phyloP scores from a whole-genome alignment of 768 basidiomycete species.

The Termitomyces sp. region DNA sequence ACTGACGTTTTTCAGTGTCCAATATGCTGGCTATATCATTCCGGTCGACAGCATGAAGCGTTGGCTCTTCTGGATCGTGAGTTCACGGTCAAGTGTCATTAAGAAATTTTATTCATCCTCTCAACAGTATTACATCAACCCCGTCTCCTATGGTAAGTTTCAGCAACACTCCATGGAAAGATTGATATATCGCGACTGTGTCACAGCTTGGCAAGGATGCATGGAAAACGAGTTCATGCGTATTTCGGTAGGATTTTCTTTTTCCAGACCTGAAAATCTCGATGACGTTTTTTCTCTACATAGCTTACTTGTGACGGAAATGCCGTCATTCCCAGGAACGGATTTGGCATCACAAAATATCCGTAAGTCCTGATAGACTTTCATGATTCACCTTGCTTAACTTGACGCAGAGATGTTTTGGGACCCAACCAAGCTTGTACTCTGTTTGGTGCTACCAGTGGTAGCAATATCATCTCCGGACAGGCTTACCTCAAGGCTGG shows the following conservation, averaged over 20 bases:
- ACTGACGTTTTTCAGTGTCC: constrained; percentile 31
- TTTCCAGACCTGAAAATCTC: not conserved
- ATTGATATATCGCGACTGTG: not conserved
- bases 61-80: constrained; percentile 84
- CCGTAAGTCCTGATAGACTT: constrained; percentile 41
- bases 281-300: not conserved
- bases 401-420: constrained; percentile 38
- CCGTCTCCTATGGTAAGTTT: constrained; percentile 60
- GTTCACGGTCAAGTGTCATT: constrained; percentile 21
- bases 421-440: constrained; percentile 78
- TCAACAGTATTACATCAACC: constrained; percentile 74
- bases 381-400: constrained; percentile 10
- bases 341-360: constrained; percentile 52
- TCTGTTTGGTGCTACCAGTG: constrained; percentile 60
- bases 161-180: not conserved
- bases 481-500: constrained; percentile 56
- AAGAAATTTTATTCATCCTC: constrained; percentile 6
- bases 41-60: constrained; percentile 69
- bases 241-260: constrained; percentile 43
- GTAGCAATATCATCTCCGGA: constrained; percentile 55
- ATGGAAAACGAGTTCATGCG: constrained; percentile 89
- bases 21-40: constrained; percentile 71
- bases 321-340: constrained; percentile 65
- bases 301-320: constrained; percentile 65
- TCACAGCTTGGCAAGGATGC: constrained; percentile 64